phyloP scores from a whole-genome alignment of 2,329 filamentous ascomycete species.

The Alternaria arbusti region DNA sequence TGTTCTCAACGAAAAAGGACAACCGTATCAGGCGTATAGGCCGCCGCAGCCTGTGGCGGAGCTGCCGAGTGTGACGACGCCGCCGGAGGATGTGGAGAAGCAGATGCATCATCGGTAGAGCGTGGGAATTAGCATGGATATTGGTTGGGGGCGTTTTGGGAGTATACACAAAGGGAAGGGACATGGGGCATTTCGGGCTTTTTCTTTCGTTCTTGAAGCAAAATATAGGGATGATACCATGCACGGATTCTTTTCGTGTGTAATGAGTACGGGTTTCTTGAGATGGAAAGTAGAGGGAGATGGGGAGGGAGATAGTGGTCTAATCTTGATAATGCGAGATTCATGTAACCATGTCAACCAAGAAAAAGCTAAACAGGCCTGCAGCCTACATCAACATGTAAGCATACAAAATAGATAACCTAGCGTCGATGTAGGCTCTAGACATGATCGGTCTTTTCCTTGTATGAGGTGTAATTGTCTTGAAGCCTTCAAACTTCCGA shows the following conservation, averaged over 20 bases:
- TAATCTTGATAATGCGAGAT: neutral
- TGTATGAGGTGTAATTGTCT: no score
- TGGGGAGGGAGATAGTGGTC: neutral
- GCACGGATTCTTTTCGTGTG: neutral
- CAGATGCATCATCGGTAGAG: slow-evolving; percentile 9
- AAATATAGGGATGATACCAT: slow-evolving; percentile 1
- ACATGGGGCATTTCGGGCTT: neutral
- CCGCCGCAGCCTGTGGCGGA: slow-evolving; percentile 28
- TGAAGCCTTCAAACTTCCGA: neutral
- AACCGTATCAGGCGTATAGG: slow-evolving; percentile 35
- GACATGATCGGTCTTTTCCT: no score
- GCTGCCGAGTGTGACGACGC: slow-evolving; percentile 25
- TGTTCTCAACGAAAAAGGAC: slow-evolving; percentile 17
- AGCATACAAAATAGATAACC: no score
- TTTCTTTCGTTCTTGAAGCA: neutral
- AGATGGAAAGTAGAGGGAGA: no score
- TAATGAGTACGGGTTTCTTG: neutral
- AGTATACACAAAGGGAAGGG: neutral
- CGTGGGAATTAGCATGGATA: neutral
- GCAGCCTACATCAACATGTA: no score
- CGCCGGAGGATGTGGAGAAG: slow-evolving; percentile 32
- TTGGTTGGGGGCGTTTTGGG: neutral
- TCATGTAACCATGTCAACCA: neutral
- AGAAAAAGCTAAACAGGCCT: no score
- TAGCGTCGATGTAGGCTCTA: no score